These are phyloP conservation scores for Apophysomyces variabilis DNA, from an alignment of 371 early-diverging fungal genomes.

Conservation along the genomic window DNA sequence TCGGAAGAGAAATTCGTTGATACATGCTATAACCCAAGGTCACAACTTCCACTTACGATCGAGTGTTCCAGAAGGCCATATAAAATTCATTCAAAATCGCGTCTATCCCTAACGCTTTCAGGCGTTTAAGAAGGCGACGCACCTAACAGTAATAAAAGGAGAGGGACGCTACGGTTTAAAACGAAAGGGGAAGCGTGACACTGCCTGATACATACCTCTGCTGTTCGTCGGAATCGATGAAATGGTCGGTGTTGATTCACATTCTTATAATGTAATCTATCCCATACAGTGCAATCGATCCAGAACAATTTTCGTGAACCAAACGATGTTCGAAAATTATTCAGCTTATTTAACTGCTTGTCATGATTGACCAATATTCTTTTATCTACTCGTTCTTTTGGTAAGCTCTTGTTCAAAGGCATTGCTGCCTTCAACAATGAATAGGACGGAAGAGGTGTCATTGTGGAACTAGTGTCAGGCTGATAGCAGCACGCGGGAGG, in stretches of 20 bases:
- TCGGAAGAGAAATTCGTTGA: background rate
- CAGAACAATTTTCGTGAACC: constrained; percentile 34
- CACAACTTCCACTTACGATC: constrained; percentile 25
- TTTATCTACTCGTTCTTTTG: constrained; percentile 37
- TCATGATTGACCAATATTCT: constrained; percentile 31
- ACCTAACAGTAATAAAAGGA: constrained; percentile 15
- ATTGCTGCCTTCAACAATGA: constrained; percentile 25
- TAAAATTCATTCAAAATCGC: constrained; percentile 34
- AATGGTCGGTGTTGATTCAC: constrained; percentile 45
- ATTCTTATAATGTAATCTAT: constrained; percentile 41
- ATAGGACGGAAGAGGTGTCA: constrained; percentile 27
- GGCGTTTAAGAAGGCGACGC: constrained; percentile 34
- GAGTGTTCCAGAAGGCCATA: constrained; percentile 39
- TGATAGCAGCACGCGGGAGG: too few species aligned
- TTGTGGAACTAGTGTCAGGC: too few species aligned
- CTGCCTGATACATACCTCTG: constrained; percentile 14
- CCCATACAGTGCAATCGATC: constrained; percentile 40
- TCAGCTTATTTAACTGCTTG: constrained; percentile 22
- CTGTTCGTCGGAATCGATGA: constrained; percentile 39
- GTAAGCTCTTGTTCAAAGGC: constrained; percentile 22
- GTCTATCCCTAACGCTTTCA: constrained; percentile 33
- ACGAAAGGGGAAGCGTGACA: background rate
- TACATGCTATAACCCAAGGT: background rate
- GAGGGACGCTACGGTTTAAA: background rate
- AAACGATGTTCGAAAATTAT: constrained; percentile 20